phyloP scores from a whole-genome alignment of 768 basidiomycete species.

The Pleurotus citrinopileatus region DNA sequence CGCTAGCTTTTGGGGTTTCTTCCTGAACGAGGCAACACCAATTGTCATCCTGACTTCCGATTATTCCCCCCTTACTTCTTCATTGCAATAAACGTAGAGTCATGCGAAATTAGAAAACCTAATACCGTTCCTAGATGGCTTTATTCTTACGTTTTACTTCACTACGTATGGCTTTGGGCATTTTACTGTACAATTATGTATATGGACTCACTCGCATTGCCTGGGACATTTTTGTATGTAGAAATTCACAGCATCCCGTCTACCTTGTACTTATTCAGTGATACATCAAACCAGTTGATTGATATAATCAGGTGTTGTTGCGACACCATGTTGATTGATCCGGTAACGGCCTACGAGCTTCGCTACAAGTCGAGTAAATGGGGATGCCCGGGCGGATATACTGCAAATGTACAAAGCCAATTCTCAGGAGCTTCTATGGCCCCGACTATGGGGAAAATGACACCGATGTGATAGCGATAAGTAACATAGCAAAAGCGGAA shows the following conservation, averaged over 20 bases:
- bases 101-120: background rate
- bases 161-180: background rate
- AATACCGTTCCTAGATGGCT: background rate
- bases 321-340: background rate
- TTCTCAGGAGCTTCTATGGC: background rate
- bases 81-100: background rate
- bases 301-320: constrained; percentile 1
- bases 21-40: background rate
- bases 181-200: background rate
- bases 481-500: too few species aligned
- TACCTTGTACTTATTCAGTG: background rate
- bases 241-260: background rate
- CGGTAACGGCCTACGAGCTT: background rate
- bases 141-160: background rate
- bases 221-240: constrained; percentile 5
- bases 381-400: too few species aligned
- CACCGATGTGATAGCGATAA: background rate
- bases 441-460: background rate
- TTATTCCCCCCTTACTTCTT: background rate
- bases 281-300: background rate
- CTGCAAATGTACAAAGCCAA: too few species aligned
- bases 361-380: too few species aligned
- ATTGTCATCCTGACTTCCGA: background rate
- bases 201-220: background rate
- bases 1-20: background rate